Base-by-base conservation (phyloP, 352 stramenopile genomes). In the Peronospora belbahrii region DNA sequence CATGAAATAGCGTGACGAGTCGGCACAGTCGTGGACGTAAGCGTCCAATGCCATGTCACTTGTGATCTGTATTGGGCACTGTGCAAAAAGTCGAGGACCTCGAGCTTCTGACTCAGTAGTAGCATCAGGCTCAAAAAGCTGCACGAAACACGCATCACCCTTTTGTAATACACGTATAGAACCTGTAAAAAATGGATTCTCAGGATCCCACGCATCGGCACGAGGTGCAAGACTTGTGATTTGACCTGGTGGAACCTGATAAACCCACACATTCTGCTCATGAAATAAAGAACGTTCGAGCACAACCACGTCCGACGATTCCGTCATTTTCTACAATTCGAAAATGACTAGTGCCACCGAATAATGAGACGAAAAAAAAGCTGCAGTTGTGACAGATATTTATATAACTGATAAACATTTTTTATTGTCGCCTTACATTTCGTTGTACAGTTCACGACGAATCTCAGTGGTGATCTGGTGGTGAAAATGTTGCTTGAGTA, bases 381-480 rank as follows among this genome's bases (percentile, higher is more conserved):
- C n/a, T n/a, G n/a, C 24, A 25, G 6, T 25, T 6, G 22, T 25
- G 22, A 49, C 38, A 61, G 6, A 28, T 33, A 39, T 54, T 61
- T 52, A 56, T 61, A 61, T 56, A 61, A 30, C 44, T 15, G 48
- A 20, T 18, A 15, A 17, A 24, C 30, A 22, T 33, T 34, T 33
- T 34, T 17, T 11, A 18, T 8, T 31, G 35, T 38, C 34, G 47
- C 43, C 53, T 48, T 69, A 69, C 46, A 58, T 43, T 62, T 89
- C 78, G 59, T 79, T 74, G 60, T 74, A 97, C 31, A 99, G 80
- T 70, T 99, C 96, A 54, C 97, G 78, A 52, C 97, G 91, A 52
- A 99, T 96, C 66, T 99, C 96, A 19, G 95, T 88, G 35, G 96
- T 99, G 70, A 99, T 99, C 65, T 98, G 95, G 64, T 97, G 88